These are phyloP conservation scores for Botryobasidium botryosum DNA, from an alignment of 768 basidiomycete species.

Conservation along the genomic window DNA sequence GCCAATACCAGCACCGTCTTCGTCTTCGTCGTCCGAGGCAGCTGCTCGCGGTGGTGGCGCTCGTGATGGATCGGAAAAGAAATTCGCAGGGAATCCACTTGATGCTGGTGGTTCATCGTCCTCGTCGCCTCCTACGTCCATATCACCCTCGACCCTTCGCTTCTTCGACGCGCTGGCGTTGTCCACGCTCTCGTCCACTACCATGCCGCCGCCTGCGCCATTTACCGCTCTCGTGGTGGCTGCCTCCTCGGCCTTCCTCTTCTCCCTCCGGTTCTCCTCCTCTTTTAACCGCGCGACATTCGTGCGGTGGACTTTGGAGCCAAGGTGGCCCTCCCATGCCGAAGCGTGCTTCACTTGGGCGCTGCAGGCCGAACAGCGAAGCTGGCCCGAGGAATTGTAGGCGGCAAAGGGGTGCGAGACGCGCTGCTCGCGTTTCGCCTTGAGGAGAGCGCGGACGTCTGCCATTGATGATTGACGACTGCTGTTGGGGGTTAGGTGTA, in stretches of 20 bases:
- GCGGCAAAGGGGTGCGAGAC: slow-evolving; percentile 58
- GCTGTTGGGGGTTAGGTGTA: too few relatives aligned
- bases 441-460: slow-evolving; percentile 67
- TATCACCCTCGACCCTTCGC: slow-evolving; percentile 19
- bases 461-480: too few relatives aligned
- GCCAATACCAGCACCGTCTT: slow-evolving; percentile 22
- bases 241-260: slow-evolving; percentile 22
- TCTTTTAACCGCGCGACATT: slow-evolving; percentile 43
- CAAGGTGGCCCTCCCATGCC: slow-evolving; percentile 78
- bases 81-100: slow-evolving; percentile 40
- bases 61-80: slow-evolving; percentile 64
- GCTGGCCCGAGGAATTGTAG: slow-evolving; percentile 46
- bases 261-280: slow-evolving; percentile 26
- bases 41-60: slow-evolving; percentile 26
- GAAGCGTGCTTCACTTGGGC: slow-evolving; percentile 52
- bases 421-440: slow-evolving; percentile 49
- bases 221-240: slow-evolving; percentile 8
- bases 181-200: too few relatives aligned
- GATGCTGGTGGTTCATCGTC: slow-evolving; percentile 9
- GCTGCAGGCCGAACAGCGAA: slow-evolving; percentile 52
- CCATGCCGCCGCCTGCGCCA: too few relatives aligned
- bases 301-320: slow-evolving; percentile 60
- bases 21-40: slow-evolving; percentile 29
- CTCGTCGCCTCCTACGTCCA: slow-evolving; percentile 10
- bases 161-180: too few relatives aligned